Conservation (phyloP, 306 rosid genomes). For the Senna tora region DNA sequence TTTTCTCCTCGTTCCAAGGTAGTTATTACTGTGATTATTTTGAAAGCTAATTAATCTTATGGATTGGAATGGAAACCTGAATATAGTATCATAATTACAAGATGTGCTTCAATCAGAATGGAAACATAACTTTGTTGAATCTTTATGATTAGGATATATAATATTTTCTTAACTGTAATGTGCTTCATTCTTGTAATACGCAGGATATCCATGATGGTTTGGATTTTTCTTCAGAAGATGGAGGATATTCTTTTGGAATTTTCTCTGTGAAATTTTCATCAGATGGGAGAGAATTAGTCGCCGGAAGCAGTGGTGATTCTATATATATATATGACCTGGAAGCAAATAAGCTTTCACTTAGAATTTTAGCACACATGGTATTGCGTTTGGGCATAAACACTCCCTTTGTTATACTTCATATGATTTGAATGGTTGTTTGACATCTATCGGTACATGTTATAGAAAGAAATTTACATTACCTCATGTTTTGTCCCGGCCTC, state of each 20-base stretch:
- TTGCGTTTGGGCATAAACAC: conserved; percentile 20
- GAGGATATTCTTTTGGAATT: conserved; percentile 68
- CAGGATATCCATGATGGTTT: conserved; percentile 88
- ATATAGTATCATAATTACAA: no score
- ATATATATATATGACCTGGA: conserved; percentile 85
- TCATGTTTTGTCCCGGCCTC: neutral
- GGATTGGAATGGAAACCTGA: no score
- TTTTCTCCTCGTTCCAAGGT: neutral
- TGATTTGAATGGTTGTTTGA: neutral
- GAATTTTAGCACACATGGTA: conserved; percentile 80
- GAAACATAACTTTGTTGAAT: no score
- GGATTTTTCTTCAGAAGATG: conserved; percentile 66
- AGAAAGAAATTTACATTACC: neutral
- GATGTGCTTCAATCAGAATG: no score
- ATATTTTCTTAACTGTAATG: neutral
- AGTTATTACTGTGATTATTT: neutral
- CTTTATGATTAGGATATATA: no score
- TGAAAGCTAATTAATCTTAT: no score
- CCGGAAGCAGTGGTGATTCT: conserved; percentile 83
- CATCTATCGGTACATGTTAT: neutral
- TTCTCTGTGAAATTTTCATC: conserved; percentile 84
- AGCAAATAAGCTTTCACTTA: conserved; percentile 79
- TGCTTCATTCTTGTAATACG: conserved; percentile 32
- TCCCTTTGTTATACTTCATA: no score
- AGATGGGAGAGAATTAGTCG: conserved; percentile 89